phyloP scores from a whole-genome alignment of 2,329 filamentous ascomycete genomes.

The Cordyceps tenuipes region DNA sequence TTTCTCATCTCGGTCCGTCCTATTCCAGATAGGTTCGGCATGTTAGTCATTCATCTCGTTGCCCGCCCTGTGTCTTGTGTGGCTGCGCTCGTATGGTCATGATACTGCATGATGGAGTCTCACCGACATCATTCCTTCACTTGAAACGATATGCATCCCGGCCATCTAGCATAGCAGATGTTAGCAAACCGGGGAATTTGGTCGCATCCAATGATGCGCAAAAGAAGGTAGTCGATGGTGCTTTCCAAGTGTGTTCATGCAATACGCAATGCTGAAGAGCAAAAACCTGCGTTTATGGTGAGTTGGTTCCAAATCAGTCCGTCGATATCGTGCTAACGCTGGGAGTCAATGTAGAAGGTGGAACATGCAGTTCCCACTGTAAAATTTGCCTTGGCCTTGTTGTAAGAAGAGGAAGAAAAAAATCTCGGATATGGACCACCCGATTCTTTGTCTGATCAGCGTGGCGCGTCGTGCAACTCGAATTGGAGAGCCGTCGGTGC shows the following conservation, averaged over 20 bases:
- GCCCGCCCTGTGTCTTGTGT: background rate
- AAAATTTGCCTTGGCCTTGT: no score
- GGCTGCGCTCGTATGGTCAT: background rate
- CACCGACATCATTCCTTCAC: background rate
- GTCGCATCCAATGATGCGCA: background rate
- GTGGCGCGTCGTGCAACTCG: no score
- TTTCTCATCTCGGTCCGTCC: background rate
- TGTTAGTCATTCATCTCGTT: background rate
- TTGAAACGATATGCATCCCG: background rate
- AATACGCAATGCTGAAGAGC: background rate
- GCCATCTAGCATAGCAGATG: background rate
- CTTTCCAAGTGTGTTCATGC: background rate
- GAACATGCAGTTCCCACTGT: background rate
- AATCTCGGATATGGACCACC: no score
- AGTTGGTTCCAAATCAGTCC: background rate
- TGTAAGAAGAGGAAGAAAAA: no score
- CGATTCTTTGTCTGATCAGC: no score
- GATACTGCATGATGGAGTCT: background rate
- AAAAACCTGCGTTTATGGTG: no score
- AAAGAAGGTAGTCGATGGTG: background rate
- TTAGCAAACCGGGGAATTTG: background rate
- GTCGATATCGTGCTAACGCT: background rate
- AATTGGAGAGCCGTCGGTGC: no score
- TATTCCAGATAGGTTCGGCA: background rate
- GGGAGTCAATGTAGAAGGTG: background rate